Base-by-base conservation (phyloP, 257 asterid species). In the Verbascum thapsus region DNA sequence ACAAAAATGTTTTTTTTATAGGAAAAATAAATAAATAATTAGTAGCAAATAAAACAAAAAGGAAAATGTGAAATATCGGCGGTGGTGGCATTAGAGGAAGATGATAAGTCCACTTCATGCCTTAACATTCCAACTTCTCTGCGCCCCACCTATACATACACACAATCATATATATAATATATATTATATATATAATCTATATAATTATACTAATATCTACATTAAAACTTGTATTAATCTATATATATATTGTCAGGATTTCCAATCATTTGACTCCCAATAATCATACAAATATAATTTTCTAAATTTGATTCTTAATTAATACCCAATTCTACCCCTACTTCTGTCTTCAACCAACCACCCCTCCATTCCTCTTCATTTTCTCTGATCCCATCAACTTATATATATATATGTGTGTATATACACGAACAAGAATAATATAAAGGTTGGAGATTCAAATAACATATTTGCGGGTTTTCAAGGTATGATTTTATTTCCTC, bases 61-160 rank as follows among this genome's bases (percentile, higher is more conserved):
- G 16, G n/a, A 55, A 69, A 48, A 71, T 11, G 39, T 0, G 58
- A 52, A 43, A 50, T 38, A 58, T 66, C 64, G 82, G 85, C 73
- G 72, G 72, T 41, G 63, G 73, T 69, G 78, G 71, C 42, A 66
- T 39, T 39, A 70, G 67, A 55, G 86, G 90, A 75, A 77, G 96
- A 74, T 83, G 81, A 80, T 42, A 75, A 78, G 97, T 87, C 91
- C 41, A 69, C 85, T 77, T 87, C 97, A 74, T 74, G 74, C 75
- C 72, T 71, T 74, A 66, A 71, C 86, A 76, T 83, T 72, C 76
- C 74, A 80, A 86, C 85, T 78, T 76, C 80, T 64, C 38, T 66
- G 47, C 70, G 35, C 67, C 83, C 90, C 77, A 54, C 70, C 68
- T 22, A 6, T 48, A 26, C 73, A 48, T 22, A 54, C 71, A 54